phyloP scores from a whole-genome alignment of 176 grass and related monocot species.

The Hyparrhenia diplandra region DNA sequence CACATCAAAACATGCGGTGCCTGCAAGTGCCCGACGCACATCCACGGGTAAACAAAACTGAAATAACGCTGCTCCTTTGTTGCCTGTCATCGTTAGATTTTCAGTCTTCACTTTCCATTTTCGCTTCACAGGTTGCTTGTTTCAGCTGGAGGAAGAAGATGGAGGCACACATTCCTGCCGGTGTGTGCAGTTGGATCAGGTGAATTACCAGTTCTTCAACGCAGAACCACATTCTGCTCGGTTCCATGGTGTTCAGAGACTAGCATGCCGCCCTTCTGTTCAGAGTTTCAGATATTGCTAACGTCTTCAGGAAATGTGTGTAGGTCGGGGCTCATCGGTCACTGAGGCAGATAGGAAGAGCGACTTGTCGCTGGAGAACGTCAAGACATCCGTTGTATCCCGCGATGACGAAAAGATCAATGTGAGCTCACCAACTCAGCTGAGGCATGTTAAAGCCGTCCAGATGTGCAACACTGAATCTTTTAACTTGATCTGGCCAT shows the following conservation, averaged over 20 bases:
- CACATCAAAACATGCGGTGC: constrained; percentile 12
- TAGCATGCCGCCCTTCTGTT: background rate
- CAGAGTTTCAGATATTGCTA: background rate
- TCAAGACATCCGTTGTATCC: constrained; percentile 42
- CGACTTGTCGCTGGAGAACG: constrained; percentile 39
- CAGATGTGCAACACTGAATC: background rate
- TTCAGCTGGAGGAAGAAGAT: constrained; percentile 6
- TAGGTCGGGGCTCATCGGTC: constrained; percentile 52
- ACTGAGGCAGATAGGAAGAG: constrained; percentile 37
- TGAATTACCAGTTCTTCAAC: background rate
- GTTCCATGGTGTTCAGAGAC: background rate
- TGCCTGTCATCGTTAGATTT: background rate
- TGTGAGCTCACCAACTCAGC: constrained; percentile 43
- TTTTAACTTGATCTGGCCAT: background rate
- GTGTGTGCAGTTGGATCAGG: constrained; percentile 42
- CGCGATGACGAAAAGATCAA: constrained; percentile 48
- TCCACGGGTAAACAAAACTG: constrained; percentile 24
- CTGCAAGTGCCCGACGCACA: background rate
- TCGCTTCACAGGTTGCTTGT: constrained; percentile 23
- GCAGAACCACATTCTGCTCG: background rate
- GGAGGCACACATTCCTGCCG: constrained; percentile 1
- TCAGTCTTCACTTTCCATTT: background rate
- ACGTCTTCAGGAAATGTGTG: constrained; percentile 12
- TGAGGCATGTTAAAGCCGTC: constrained; percentile 23
- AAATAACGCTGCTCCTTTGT: background rate